Conservation (phyloP, 768 basidiomycete genomes). For the Austroboletus eburneus region DNA sequence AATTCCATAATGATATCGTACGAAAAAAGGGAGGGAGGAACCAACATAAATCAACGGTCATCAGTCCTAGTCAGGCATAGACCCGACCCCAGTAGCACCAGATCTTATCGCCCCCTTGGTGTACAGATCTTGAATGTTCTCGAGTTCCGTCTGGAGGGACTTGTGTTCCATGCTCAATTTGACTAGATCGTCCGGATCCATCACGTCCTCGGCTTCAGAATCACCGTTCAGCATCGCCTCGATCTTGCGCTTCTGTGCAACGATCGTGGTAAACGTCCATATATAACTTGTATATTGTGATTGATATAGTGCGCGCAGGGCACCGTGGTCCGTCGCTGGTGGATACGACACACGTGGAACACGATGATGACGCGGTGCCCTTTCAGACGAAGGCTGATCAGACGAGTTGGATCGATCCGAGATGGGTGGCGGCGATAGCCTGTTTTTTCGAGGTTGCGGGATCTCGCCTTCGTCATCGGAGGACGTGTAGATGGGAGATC, state of each 20-base stretch:
- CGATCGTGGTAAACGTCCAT: slow-evolving; percentile 41
- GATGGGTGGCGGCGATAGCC: slow-evolving; percentile 24
- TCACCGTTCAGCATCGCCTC: slow-evolving; percentile 51
- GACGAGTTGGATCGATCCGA: slow-evolving; percentile 23
- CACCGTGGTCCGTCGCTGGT: slow-evolving; percentile 45
- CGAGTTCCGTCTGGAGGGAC: slow-evolving; percentile 49
- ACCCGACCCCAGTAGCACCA: neutral
- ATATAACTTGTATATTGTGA: slow-evolving; percentile 51
- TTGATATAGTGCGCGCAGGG: slow-evolving; percentile 51
- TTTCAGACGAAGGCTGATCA: slow-evolving; percentile 13
- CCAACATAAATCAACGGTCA: neutral
- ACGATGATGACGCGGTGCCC: slow-evolving; percentile 20
- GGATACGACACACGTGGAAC: slow-evolving; percentile 31
- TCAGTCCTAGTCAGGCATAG: neutral
- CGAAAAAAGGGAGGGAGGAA: too few relatives aligned
- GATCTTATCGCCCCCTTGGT: slow-evolving; percentile 14
- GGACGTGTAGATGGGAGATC: slow-evolving; percentile 62
- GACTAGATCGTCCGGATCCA: slow-evolving; percentile 50
- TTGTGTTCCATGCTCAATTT: slow-evolving; percentile 43
- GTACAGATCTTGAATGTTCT: slow-evolving; percentile 43
- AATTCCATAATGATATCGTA: too few relatives aligned
- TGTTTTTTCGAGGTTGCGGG: slow-evolving; percentile 26
- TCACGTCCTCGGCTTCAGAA: slow-evolving; percentile 53
- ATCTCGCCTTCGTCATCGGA: slow-evolving; percentile 57
- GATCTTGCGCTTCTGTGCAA: slow-evolving; percentile 48